A percentile compares a stretch with the other conserved stretches of the same genome.
Conservation (phyloP, 805 yeast species). For the Kurtzmaniella cleridarum region DNA sequence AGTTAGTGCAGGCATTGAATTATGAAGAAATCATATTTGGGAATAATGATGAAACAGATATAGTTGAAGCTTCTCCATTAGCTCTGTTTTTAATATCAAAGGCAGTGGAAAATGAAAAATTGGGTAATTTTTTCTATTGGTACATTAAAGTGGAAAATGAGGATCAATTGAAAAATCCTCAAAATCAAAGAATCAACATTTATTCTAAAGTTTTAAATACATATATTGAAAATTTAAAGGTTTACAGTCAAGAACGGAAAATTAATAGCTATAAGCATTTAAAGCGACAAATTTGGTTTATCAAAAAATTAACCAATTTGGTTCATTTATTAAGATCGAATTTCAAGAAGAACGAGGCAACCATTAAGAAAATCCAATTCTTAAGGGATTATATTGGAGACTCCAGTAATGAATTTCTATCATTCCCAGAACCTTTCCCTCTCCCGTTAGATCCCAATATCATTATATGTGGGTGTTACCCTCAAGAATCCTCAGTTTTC, state of each 20-base stretch:
- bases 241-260: constrained; percentile 20
- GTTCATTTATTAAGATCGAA: constrained; percentile 56
- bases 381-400: constrained; percentile 56
- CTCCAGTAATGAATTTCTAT: constrained; percentile 32
- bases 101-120: constrained; percentile 54
- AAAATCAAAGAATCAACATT: constrained; percentile 16
- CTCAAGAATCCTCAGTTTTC: constrained; percentile 80
- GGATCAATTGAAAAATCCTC: constrained; percentile 38
- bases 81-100: constrained; percentile 72
- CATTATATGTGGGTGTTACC: constrained; percentile 65
- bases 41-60: constrained; percentile 11
- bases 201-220: constrained; percentile 33
- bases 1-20: constrained; percentile 85
- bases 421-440: constrained; percentile 51
- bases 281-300: constrained; percentile 64
- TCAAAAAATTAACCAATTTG: constrained; percentile 57
- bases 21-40: constrained; percentile 49
- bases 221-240: constrained; percentile 34
- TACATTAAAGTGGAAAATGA: constrained; percentile 82
- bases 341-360: constrained; percentile 60
- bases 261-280: constrained; percentile 32
- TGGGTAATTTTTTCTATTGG: constrained; percentile 90
- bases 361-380: constrained; percentile 68
- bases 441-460: constrained; percentile 83
- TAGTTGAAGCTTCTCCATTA: constrained; percentile 48